Percentiles rank a stretch among this genome's conserved stretches.
phyloP scores from a whole-genome alignment of 192 early-diverging fungal species.

The Pilaira anomala region DNA sequence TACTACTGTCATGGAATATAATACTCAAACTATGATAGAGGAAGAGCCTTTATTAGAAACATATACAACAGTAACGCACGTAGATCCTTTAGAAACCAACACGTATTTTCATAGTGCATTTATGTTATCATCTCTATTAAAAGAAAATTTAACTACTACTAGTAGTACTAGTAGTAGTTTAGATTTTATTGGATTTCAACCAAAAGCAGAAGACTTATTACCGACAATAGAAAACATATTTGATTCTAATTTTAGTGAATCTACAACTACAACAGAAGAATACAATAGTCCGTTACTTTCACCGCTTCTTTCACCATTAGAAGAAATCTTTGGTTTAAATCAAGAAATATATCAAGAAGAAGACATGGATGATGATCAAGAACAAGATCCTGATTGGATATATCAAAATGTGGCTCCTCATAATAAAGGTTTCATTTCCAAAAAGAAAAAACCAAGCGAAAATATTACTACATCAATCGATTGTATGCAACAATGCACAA shows the following conservation, averaged over 20 bases:
- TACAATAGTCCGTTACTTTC: constrained; percentile 10
- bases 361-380: not conserved
- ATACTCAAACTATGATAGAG: not conserved
- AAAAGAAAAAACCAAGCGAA: not conserved
- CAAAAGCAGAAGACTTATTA: no score
- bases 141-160: no score
- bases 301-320: constrained; percentile 3
- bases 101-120: constrained; percentile 2
- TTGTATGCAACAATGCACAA: constrained; percentile 29
- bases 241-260: constrained; percentile 7
- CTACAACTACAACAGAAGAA: constrained; percentile 1
- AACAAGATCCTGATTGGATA: not conserved
- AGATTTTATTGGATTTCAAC: no score
- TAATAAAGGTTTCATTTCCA: not conserved
- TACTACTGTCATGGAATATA: constrained; percentile 1
- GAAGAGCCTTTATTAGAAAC: no score
- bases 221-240: no score
- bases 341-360: not conserved
- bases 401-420: no score
- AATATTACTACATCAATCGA: not conserved
- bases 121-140: not conserved
- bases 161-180: no score
- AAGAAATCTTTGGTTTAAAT: not conserved
- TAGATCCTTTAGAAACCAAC: no score
- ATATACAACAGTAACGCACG: no score